phyloP scores from a whole-genome alignment of 1,284 basidiomycete genomes.

The Puccinia hordei region DNA sequence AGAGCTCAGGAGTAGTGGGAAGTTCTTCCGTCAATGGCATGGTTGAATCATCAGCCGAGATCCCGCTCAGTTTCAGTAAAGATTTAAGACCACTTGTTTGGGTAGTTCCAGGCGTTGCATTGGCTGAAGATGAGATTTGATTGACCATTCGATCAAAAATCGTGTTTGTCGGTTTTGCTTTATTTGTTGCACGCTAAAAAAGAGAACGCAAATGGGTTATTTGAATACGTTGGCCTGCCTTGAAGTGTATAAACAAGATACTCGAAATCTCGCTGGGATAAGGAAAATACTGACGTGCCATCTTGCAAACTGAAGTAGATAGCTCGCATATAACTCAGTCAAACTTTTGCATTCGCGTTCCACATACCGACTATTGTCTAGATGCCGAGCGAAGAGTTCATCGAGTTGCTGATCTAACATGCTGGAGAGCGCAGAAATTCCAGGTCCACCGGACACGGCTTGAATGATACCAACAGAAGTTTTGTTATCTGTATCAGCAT shows the following conservation, averaged over 20 bases:
- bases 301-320: constrained; percentile 76
- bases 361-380: constrained; percentile 82
- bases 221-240: neutral
- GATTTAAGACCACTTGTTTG: constrained; percentile 60
- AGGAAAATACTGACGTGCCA: constrained; percentile 72
- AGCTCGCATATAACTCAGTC: constrained; percentile 75
- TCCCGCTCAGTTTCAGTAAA: constrained; percentile 60
- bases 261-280: constrained; percentile 61
- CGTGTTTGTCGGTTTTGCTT: constrained; percentile 75
- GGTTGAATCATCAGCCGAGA: constrained; percentile 60
- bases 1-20: constrained; percentile 63
- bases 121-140: constrained; percentile 65
- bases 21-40: constrained; percentile 53
- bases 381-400: constrained; percentile 92
- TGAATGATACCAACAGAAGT: constrained; percentile 3
- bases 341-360: constrained; percentile 88
- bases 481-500: constrained; percentile 17
- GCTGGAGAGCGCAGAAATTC: constrained; percentile 65
- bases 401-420: constrained; percentile 96
- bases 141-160: constrained; percentile 89
- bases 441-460: constrained; percentile 52
- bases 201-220: neutral
- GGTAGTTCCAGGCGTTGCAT: constrained; percentile 27
- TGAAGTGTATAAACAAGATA: neutral
- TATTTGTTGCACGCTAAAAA: constrained; percentile 62